phyloP scores from a whole-genome alignment of 352 stramenopile genomes.

The Pythium aristosporum region DNA sequence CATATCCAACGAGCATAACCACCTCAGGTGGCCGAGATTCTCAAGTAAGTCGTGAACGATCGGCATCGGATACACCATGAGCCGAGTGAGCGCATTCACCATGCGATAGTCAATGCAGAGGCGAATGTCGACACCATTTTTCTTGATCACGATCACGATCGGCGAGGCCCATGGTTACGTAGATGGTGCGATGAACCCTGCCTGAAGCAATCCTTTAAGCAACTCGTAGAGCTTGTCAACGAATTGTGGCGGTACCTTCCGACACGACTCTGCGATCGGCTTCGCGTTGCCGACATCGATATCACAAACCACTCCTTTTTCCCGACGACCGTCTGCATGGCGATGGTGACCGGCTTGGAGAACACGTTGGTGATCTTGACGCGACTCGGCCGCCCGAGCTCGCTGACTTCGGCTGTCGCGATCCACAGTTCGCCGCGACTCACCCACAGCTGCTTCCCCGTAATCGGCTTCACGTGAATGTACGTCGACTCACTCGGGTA shows the following conservation, averaged over 20 bases:
- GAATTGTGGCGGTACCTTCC: slow-evolving; percentile 23
- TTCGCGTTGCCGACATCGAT: slow-evolving; percentile 30
- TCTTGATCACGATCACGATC: slow-evolving; percentile 44
- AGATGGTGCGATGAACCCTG: slow-evolving; percentile 21
- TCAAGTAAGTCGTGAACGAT: slow-evolving; percentile 26
- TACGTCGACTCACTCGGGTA: not conserved
- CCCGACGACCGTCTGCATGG: slow-evolving; percentile 8
- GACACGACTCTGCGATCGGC: slow-evolving; percentile 21
- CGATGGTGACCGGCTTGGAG: not conserved
- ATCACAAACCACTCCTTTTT: slow-evolving; percentile 27
- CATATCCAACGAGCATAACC: slow-evolving; percentile 30
- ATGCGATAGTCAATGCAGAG: slow-evolving; percentile 34
- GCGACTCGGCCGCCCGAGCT: not conserved
- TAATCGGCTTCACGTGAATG: not conserved
- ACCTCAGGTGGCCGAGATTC: slow-evolving; percentile 23
- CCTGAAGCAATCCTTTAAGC: slow-evolving; percentile 26
- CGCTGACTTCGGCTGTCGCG: not conserved
- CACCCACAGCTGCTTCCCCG: slow-evolving; percentile 14
- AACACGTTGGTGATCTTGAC: slow-evolving; percentile 16
- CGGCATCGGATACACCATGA: slow-evolving; percentile 34
- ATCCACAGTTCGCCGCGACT: slow-evolving; percentile 3
- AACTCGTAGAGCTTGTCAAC: slow-evolving; percentile 28
- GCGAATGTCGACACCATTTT: slow-evolving; percentile 35
- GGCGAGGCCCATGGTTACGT: slow-evolving; percentile 32
- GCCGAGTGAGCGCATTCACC: slow-evolving; percentile 22